A percentile compares a stretch with the other conserved stretches of the same genome.
Conservation (phyloP, 805 yeast genomes). For the Suhomyces tanzawaensis region DNA sequence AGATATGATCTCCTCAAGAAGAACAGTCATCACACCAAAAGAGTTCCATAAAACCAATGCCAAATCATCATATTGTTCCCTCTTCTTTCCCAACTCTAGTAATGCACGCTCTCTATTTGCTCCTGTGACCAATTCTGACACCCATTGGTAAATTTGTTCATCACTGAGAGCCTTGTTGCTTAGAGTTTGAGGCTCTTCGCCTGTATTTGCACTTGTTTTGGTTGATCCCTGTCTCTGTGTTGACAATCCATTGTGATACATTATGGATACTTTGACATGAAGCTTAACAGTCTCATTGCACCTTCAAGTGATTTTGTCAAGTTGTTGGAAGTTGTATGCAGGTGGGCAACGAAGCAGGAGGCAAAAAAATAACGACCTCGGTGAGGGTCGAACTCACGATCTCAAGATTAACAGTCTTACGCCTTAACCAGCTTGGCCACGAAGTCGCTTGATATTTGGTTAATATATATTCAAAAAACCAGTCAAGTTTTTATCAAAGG, state of each 20-base stretch:
- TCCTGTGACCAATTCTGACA: slow-evolving; percentile 84
- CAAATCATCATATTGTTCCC: slow-evolving; percentile 92
- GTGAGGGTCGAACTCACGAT: slow-evolving; percentile 20
- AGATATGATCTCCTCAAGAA: slow-evolving; percentile 82
- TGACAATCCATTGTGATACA: slow-evolving; percentile 6
- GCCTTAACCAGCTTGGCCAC: slow-evolving; percentile 19
- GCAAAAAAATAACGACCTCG: slow-evolving; percentile 13
- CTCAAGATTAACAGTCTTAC: slow-evolving; percentile 19
- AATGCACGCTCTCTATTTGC: slow-evolving; percentile 91
- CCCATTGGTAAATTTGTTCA: slow-evolving; percentile 86
- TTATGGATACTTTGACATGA: neutral
- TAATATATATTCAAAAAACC: too few relatives aligned
- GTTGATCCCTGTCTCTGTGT: neutral
- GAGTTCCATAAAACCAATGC: slow-evolving; percentile 94
- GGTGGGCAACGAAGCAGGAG: neutral
- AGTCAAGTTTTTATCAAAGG: too few relatives aligned
- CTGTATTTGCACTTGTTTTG: neutral
- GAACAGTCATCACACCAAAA: slow-evolving; percentile 91
- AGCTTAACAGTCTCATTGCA: neutral
- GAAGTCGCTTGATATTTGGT: too few relatives aligned
- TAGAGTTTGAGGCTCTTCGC: slow-evolving; percentile 2
- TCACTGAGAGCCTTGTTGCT: slow-evolving; percentile 44
- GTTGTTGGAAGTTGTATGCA: neutral
- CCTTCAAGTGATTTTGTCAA: neutral
- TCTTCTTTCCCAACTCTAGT: slow-evolving; percentile 85